phyloP scores from a whole-genome alignment of 176 grass and related monocot species.

The Carex cristatella region DNA sequence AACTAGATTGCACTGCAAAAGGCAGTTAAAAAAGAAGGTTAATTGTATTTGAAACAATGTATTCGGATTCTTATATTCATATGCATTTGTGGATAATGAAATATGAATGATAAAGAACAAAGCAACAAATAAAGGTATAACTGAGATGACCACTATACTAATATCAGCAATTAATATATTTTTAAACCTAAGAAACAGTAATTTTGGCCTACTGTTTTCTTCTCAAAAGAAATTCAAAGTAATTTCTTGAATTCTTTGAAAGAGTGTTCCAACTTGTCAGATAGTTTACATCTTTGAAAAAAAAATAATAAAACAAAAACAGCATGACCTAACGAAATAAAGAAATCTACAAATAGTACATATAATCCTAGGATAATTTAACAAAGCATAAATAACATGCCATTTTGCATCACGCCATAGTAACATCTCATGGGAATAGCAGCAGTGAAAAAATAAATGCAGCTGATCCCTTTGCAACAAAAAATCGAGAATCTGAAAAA shows the following conservation, averaged over 20 bases:
- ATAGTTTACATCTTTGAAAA: background rate
- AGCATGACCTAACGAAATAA: background rate
- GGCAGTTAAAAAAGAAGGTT: background rate
- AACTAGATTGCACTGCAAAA: background rate
- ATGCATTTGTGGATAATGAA: background rate
- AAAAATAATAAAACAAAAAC: background rate
- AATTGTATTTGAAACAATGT: background rate
- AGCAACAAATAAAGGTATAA: background rate
- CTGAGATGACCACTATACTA: background rate
- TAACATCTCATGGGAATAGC: background rate
- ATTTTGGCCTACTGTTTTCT: background rate
- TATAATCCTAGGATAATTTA: background rate
- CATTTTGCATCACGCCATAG: background rate
- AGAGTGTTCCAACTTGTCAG: background rate
- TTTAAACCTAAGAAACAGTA: background rate
- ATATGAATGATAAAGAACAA: background rate
- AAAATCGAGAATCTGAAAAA: background rate
- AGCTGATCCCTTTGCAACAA: background rate
- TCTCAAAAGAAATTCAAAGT: background rate
- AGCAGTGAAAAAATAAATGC: background rate
- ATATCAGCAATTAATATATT: background rate
- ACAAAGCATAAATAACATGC: background rate
- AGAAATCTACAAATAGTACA: background rate
- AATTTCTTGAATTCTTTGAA: background rate
- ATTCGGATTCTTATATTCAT: background rate